Percentiles rank a stretch among this genome's conserved stretches.
Evolutionary conservation across 352 stramenopile genomes (phyloP).

Genomic region (Globisporangium nunn): DNA sequence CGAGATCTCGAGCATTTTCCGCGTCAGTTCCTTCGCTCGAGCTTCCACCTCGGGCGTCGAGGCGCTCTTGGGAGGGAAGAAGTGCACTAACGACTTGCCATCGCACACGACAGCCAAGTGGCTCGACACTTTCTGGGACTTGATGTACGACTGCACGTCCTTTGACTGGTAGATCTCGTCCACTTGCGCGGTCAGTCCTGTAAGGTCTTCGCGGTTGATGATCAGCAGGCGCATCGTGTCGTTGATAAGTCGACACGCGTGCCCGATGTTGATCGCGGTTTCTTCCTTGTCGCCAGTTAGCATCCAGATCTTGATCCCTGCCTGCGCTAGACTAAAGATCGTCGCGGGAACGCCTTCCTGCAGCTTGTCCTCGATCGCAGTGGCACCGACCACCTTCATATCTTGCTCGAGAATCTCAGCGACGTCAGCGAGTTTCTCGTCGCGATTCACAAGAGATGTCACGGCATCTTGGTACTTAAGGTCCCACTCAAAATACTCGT

Average conservation of each 20-base stretch:
- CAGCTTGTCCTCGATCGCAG: slow-evolving; percentile 92
- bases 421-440: slow-evolving; percentile 42
- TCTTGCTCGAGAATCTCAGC: slow-evolving; percentile 54
- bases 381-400: slow-evolving; percentile 85
- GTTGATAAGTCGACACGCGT: slow-evolving; percentile 67
- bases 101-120: slow-evolving; percentile 59
- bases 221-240: slow-evolving; percentile 47
- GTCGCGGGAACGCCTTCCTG: slow-evolving; percentile 84
- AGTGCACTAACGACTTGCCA: slow-evolving; percentile 63
- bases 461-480: slow-evolving; percentile 49
- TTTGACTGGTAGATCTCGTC: slow-evolving; percentile 35
- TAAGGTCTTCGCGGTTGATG: slow-evolving; percentile 43
- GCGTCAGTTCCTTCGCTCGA: slow-evolving; percentile 33
- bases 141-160: slow-evolving; percentile 43
- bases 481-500: slow-evolving; percentile 62
- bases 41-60: slow-evolving; percentile 21
- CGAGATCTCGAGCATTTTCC: slow-evolving; percentile 52
- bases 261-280: slow-evolving; percentile 92
- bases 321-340: slow-evolving; percentile 81
- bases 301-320: slow-evolving; percentile 94
- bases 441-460: slow-evolving; percentile 50
- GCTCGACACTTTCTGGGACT: slow-evolving; percentile 30
- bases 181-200: slow-evolving; percentile 38
- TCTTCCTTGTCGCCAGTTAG: slow-evolving; percentile 93
- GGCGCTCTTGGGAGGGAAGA: slow-evolving; percentile 52